Conservation (phyloP, 345 rosid genomes). For the Arabidopsis suecica region DNA sequence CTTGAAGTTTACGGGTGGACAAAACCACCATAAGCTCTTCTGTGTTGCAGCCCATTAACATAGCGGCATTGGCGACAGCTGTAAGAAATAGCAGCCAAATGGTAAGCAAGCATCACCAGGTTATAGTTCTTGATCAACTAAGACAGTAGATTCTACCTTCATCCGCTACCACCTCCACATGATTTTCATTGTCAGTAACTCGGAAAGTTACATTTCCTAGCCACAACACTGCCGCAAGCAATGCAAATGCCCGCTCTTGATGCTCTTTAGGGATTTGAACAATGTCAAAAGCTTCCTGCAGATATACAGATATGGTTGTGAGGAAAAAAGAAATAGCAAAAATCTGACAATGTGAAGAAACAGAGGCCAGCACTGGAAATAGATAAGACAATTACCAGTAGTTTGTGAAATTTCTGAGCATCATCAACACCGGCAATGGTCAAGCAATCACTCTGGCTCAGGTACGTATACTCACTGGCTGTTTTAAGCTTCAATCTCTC, state of each 20-base stretch:
- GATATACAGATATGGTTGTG: constrained; percentile 6
- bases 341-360: not conserved
- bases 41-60: constrained; percentile 71
- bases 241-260: constrained; percentile 74
- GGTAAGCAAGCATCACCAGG: constrained; percentile 31
- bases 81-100: constrained; percentile 43
- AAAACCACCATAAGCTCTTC: constrained; percentile 64
- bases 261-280: constrained; percentile 73
- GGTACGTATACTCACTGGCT: constrained; percentile 82
- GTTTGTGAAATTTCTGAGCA: constrained; percentile 65
- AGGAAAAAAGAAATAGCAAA: constrained; percentile 9
- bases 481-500: constrained; percentile 76
- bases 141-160: constrained; percentile 64
- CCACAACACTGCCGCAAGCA: constrained; percentile 93
- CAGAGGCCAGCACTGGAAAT: not conserved
- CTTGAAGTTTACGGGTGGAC: constrained; percentile 73
- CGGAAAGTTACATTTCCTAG: constrained; percentile 84
- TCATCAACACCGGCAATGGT: constrained; percentile 77
- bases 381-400: constrained; percentile 59
- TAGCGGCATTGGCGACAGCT: constrained; percentile 78
- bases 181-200: constrained; percentile 76
- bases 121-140: not conserved
- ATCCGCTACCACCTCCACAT: constrained; percentile 76
- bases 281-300: constrained; percentile 78
- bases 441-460: constrained; percentile 88